A percentile compares a stretch with the other conserved stretches of the same genome.
These are phyloP conservation scores for Salix viminalis DNA, from an alignment of 345 rosid species.

Conservation along the genomic window DNA sequence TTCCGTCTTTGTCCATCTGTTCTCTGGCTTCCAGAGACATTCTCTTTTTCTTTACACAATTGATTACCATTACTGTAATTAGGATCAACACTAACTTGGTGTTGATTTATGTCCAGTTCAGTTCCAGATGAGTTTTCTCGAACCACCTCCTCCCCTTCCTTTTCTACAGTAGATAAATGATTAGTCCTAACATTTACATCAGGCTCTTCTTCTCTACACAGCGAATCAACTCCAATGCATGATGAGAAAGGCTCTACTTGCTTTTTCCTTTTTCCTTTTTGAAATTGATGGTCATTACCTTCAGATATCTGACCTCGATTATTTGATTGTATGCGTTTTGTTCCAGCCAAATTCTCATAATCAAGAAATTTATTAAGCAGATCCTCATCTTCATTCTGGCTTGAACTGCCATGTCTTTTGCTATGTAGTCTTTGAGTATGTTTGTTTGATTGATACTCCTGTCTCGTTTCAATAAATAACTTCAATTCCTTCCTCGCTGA, in stretches of 20 bases:
- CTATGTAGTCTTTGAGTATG: conserved; percentile 7
- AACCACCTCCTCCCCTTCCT: conserved; percentile 14
- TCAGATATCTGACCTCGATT: conserved; percentile 3
- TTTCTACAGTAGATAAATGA: conserved; percentile 13
- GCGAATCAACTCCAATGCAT: not conserved
- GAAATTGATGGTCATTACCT: conserved; percentile 8
- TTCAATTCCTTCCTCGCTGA: conserved; percentile 37
- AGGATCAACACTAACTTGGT: conserved; percentile 3
- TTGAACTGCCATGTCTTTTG: conserved; percentile 11
- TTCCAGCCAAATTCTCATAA: conserved; percentile 11
- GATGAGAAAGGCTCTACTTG: conserved; percentile 13
- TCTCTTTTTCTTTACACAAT: conserved; percentile 1
- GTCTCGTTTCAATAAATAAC: conserved; percentile 24
- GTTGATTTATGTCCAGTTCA: conserved; percentile 21
- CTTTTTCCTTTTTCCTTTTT: conserved; percentile 8
- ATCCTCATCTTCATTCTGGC: conserved; percentile 14
- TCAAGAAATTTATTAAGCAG: conserved; percentile 7
- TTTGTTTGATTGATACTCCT: conserved; percentile 14
- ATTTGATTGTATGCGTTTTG: conserved; percentile 6
- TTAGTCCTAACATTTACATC: not conserved
- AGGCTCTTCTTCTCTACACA: conserved; percentile 21
- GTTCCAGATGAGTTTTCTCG: not conserved
- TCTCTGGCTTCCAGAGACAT: conserved; percentile 4
- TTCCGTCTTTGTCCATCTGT: conserved; percentile 11
- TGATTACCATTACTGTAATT: conserved; percentile 7